Conservation (phyloP, 257 asterid genomes). For the Gynochthodes officinalis region DNA sequence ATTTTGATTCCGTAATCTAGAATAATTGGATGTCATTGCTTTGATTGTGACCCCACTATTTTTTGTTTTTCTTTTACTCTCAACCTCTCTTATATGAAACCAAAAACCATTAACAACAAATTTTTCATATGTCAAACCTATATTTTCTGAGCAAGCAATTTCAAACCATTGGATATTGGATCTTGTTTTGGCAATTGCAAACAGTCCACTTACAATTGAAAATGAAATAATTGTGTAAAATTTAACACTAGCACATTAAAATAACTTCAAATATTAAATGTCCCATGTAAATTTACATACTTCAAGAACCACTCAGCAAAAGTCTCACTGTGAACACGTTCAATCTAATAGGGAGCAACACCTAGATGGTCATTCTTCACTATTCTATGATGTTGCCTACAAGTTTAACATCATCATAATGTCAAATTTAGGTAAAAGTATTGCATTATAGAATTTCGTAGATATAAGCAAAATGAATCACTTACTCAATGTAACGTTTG, state of each 20-base stretch:
- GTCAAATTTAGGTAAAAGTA: no score
- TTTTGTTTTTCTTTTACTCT: neutral
- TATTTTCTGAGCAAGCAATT: neutral
- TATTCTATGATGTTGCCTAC: neutral
- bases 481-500: neutral
- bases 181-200: neutral
- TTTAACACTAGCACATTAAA: neutral
- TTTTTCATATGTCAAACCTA: neutral
- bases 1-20: neutral
- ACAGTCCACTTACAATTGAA: no score
- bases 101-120: neutral
- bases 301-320: neutral
- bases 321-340: neutral
- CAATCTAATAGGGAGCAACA: neutral
- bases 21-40: neutral
- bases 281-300: neutral
- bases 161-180: neutral
- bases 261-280: no score
- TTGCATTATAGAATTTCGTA: no score
- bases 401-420: neutral
- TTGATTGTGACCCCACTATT: neutral
- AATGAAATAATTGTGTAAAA: no score
- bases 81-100: neutral
- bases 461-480: neutral
- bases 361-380: neutral